phyloP scores from a whole-genome alignment of 441 rosid species.

The Kokia cookei region DNA sequence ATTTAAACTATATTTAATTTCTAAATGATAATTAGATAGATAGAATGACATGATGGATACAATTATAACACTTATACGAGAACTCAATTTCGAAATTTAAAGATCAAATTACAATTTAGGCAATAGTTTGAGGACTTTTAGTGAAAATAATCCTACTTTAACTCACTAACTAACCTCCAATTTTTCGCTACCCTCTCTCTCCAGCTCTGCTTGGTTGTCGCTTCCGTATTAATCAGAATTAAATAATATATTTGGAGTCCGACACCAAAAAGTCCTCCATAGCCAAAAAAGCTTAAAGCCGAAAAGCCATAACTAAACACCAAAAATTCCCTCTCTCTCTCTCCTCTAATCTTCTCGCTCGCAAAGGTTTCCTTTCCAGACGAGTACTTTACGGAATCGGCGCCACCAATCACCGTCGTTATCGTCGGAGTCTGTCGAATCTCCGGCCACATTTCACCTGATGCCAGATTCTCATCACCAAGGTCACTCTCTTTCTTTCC shows the following conservation, averaged over 20 bases:
- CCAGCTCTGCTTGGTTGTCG: not conserved
- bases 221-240: conserved; percentile 24
- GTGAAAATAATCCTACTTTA: too few species aligned
- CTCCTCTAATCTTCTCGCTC: not conserved
- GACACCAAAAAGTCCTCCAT: conserved; percentile 20
- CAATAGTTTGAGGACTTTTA: too few species aligned
- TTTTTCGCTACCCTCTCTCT: not conserved
- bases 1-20: too few species aligned
- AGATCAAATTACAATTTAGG: too few species aligned
- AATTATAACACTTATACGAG: too few species aligned
- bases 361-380: conserved; percentile 1
- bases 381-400: not conserved
- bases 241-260: conserved; percentile 25
- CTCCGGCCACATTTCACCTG: conserved; percentile 22
- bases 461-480: conserved; percentile 32
- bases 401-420: conserved; percentile 7
- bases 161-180: not conserved
- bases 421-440: conserved; percentile 15
- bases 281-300: not conserved
- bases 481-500: conserved; percentile 11
- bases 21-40: too few species aligned
- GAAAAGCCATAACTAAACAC: not conserved
- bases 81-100: too few species aligned
- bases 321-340: not conserved
- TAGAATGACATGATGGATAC: too few species aligned